A percentile compares a stretch with the other conserved stretches of the same genome.
These are phyloP conservation scores for Sonneratia alba DNA, from an alignment of 345 rosid genomes.

Conservation along the genomic window DNA sequence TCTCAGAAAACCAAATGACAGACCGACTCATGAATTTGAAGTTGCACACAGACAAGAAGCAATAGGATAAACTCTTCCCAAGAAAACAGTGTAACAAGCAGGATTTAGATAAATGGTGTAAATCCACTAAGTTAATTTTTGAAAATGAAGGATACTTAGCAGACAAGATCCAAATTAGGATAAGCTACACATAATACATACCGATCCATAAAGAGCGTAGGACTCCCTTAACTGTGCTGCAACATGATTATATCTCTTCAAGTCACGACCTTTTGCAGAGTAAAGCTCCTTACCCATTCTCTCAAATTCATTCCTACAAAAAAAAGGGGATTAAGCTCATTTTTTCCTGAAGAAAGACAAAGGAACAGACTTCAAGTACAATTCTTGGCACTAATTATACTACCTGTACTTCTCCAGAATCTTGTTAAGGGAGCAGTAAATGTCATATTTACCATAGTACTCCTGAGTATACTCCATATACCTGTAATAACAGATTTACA, in stretches of 20 bases:
- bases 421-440: slow-evolving; percentile 66
- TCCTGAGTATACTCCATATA: slow-evolving; percentile 68
- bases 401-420: slow-evolving; percentile 74
- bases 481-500: slow-evolving; percentile 27
- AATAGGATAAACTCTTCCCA: neutral
- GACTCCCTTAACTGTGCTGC: slow-evolving; percentile 55
- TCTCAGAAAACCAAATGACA: neutral
- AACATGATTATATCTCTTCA: slow-evolving; percentile 49
- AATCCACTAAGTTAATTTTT: neutral
- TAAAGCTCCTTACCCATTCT: slow-evolving; percentile 73
- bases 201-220: slow-evolving; percentile 55
- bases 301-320: slow-evolving; percentile 52
- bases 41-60: neutral
- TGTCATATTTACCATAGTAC: slow-evolving; percentile 62
- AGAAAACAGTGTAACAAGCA: neutral
- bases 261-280: slow-evolving; percentile 56
- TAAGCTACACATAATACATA: slow-evolving; percentile 10
- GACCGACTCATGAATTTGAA: neutral
- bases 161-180: neutral
- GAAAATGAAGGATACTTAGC: neutral
- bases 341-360: neutral
- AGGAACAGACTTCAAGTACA: neutral
- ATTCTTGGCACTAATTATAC: slow-evolving; percentile 7
- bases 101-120: neutral
- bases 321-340: slow-evolving; percentile 3